Conservation (phyloP, 2,329 filamentous ascomycete species). For the Bipolaris gigantea region DNA sequence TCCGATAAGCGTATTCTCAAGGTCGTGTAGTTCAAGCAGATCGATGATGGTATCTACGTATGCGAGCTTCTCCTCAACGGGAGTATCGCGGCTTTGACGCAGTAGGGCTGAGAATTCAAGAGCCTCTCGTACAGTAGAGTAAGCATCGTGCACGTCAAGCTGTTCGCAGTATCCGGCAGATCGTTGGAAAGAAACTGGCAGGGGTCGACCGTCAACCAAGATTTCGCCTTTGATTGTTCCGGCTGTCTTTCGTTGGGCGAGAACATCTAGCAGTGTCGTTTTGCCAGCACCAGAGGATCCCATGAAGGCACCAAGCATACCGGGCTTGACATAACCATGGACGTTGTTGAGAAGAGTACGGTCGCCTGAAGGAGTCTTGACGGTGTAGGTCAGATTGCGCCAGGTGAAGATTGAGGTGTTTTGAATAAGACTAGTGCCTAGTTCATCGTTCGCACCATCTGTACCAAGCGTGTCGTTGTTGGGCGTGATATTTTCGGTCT, state of each 20-base stretch:
- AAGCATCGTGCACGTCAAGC: slow-evolving; percentile 35
- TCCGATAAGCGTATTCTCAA: slow-evolving; percentile 33
- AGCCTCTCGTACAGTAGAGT: slow-evolving; percentile 34
- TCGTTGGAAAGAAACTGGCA: slow-evolving; percentile 34
- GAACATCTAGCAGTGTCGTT: slow-evolving; percentile 39
- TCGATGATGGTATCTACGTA: slow-evolving; percentile 36
- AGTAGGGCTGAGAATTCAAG: slow-evolving; percentile 37
- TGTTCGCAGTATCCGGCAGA: slow-evolving; percentile 42
- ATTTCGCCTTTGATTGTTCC: slow-evolving; percentile 35
- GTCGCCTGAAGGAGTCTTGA: slow-evolving; percentile 47
- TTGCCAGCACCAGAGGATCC: slow-evolving; percentile 41
- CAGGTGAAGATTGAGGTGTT: slow-evolving; percentile 73
- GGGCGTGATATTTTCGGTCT: slow-evolving; percentile 15
- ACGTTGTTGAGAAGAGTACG: slow-evolving; percentile 55
- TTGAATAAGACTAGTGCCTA: slow-evolving; percentile 50
- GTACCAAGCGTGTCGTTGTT: slow-evolving; percentile 33
- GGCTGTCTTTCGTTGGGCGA: slow-evolving; percentile 34
- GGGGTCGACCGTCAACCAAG: slow-evolving; percentile 33
- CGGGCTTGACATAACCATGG: slow-evolving; percentile 58
- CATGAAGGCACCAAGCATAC: slow-evolving; percentile 50
- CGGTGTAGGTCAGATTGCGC: slow-evolving; percentile 61
- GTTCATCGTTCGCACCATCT: neutral
- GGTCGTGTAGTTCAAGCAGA: slow-evolving; percentile 29
- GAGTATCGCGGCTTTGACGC: slow-evolving; percentile 26
- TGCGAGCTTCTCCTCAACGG: slow-evolving; percentile 27